Conservation (phyloP, 2,329 filamentous ascomycete genomes). For the Sporothrix euskadiensis region DNA sequence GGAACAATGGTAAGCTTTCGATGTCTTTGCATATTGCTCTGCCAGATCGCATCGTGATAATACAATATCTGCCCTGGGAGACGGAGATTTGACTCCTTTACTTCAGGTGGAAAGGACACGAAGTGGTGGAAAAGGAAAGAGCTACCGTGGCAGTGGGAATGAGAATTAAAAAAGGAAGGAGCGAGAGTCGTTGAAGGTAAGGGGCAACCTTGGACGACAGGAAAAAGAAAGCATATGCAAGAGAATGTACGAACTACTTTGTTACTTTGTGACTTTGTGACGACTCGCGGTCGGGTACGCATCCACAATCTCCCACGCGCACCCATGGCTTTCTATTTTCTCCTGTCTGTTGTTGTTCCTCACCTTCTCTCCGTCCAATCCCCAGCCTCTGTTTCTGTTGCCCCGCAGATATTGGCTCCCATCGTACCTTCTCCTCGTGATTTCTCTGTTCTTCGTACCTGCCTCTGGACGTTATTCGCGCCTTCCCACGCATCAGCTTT, state of each 20-base stretch:
- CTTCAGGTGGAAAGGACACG: background rate
- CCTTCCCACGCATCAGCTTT: background rate
- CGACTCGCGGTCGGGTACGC: background rate
- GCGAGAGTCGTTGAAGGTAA: background rate
- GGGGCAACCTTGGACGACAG: background rate
- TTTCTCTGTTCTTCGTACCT: background rate
- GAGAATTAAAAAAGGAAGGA: background rate
- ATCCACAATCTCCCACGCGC: background rate
- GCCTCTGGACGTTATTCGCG: background rate
- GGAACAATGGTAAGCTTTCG: background rate
- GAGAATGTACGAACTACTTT: too few species aligned
- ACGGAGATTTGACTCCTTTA: too few species aligned
- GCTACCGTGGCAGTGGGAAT: background rate
- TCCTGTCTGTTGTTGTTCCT: background rate
- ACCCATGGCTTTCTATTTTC: background rate
- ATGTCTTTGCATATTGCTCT: background rate
- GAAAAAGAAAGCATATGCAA: constrained; percentile 13
- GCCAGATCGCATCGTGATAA: background rate
- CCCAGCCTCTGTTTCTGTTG: background rate
- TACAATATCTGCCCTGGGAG: too few species aligned
- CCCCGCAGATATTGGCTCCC: background rate
- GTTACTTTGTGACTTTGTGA: background rate
- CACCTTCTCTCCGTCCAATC: background rate
- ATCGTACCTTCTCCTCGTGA: background rate
- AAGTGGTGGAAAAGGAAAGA: background rate